Evolutionary conservation across 176 grass and related monocot genomes (phyloP), one percentile per base, ranked within the genome.

Genomic region (Zizania latifolia): DNA sequence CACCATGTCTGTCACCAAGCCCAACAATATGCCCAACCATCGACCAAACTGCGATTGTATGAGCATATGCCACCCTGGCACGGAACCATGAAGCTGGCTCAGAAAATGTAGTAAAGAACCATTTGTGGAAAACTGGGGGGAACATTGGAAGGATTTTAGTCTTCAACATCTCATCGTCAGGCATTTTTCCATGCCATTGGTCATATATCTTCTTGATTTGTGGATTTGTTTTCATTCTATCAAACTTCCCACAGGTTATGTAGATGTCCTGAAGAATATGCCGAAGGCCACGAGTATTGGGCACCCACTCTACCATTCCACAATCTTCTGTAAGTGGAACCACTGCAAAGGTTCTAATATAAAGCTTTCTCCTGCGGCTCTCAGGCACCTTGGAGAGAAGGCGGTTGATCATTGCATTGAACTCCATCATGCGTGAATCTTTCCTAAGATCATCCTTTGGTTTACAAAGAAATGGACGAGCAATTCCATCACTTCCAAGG

Each of bases 21-120:
- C 95, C 91, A 19, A 98, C 95, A 58, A 98, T 98, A 76, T 98
- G 95, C 43, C 94, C 95, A 40, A 94, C 95, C 95, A 98, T 98
- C 10, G 95, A 98, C 95, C 95, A 98, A 15, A 94, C 95, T 21
- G 95, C 95, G 0, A 89, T 85, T 19, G 95, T 92, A 75, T 94
- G 95, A 0, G 95, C 95, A 62, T 94, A 98, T 38, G 95, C 91
- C 69, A 94, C 63, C 64, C 95, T 94, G 38, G 86, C 91, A 86
- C 89, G 89, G 56, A 98, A 94, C 91, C 95, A 98, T 50, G 95
- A 89, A 41, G 95, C 95, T 73, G 95, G 95, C 71, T 98, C 95
- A n/a, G 95, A 98, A 62, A 98, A 98, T 17, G 91, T 92, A 21
- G 68, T 92, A 61, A 94, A 76, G 82, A 94, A 98, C 91, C 95